Evolutionary conservation across 1,284 basidiomycete genomes (phyloP), one percentile per base, ranked within the genome.

Genomic region (Trametes hirsuta): DNA sequence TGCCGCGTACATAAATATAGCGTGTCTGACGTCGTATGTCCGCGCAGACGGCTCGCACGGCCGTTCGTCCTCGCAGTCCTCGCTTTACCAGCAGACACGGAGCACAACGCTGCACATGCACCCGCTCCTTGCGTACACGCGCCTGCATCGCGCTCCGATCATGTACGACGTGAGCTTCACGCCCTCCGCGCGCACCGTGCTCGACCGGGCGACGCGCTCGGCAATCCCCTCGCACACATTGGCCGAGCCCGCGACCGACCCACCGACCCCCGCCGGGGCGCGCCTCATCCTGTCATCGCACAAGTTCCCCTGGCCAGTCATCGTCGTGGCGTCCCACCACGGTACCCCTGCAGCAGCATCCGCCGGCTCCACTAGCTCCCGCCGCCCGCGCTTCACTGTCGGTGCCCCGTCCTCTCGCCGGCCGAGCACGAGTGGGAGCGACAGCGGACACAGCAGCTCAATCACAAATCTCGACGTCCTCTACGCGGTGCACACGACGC

Each of bases 391-490:
- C 44, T 68, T 77, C 72, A 63, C 73, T 67, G 56, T 75, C 67
- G 67, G 72, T 45, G 68, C 72, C 10, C 61, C 64, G 63, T 63
- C 69, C 45, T 66, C 59, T 30, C 59, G 59, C 35, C 55, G 56
- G 36, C 58, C 60, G 24, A 62, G 74, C 41, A 76, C 77, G 21
- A 67, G 67, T 25, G 71, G 60, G 41, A 66, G 66, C 51, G 61
- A 55, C 34, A 34, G 42, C 30, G 50, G 49, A 12, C 25, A 30
- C 44, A 42, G 37, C 49, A 41, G 44, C 49, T 69, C 71, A 47
- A 80, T 89, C 42, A 85, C 84, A 41, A 88, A 85, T 70, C 73
- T 86, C 30, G 88, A 90, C 66, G 78, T 89, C 21, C 76, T 90
- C 14, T 80, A 82, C 62, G 82, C 87, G 2, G 68, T 89, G 40